Conservation (phyloP, 106 monocot species). For the Dendrobium chrysotoxum region DNA sequence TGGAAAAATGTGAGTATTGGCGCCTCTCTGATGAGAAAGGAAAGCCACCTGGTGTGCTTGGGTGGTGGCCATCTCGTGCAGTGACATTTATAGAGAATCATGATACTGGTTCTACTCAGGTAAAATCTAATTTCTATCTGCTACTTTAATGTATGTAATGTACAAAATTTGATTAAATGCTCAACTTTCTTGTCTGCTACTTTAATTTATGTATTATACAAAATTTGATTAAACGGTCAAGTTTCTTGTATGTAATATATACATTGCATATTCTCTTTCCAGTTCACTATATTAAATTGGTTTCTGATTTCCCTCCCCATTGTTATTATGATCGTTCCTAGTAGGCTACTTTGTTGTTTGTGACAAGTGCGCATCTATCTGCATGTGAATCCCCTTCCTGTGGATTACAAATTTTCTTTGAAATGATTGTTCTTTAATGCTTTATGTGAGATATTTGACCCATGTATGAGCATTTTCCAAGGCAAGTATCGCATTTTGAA, state of each 20-base stretch:
- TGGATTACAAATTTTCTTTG: too few relatives aligned
- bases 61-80: slow-evolving; percentile 83
- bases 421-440: too few relatives aligned
- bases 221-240: not conserved
- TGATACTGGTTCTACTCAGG: slow-evolving; percentile 72
- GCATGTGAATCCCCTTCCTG: too few relatives aligned
- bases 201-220: not conserved
- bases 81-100: slow-evolving; percentile 82
- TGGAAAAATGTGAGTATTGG: slow-evolving; percentile 70
- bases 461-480: too few relatives aligned
- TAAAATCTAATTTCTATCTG: not conserved
- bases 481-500: too few relatives aligned
- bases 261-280: not conserved
- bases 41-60: slow-evolving; percentile 66
- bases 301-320: not conserved
- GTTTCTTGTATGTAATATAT: not conserved
- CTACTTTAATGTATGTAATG: not conserved
- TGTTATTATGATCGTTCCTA: too few relatives aligned
- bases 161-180: not conserved
- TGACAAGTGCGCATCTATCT: too few relatives aligned
- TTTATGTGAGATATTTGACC: too few relatives aligned
- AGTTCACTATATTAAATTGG: not conserved
- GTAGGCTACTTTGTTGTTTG: too few relatives aligned
- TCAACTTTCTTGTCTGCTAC: not conserved
- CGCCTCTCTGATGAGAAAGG: slow-evolving; percentile 62